A percentile compares a stretch with the other conserved stretches of the same genome.
These are phyloP conservation scores for Tetrapisispora pingtungensis DNA, from an alignment of 805 yeast species.

Conservation along the genomic window DNA sequence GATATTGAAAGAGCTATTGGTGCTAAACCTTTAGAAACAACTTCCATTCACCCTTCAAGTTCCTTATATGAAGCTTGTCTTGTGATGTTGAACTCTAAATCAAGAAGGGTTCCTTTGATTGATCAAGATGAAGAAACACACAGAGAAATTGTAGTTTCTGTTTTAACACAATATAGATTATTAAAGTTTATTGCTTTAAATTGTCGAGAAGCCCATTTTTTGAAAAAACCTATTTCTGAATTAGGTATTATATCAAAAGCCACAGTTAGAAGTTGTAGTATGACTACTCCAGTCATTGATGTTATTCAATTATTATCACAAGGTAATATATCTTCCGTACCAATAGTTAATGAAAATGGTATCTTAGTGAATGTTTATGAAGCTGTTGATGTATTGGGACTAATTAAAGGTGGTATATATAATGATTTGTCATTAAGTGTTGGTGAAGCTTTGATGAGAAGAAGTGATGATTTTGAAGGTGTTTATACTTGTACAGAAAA, in stretches of 20 bases:
- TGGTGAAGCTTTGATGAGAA: slow-evolving; percentile 88
- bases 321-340: slow-evolving; percentile 82
- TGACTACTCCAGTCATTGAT: slow-evolving; percentile 89
- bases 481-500: slow-evolving; percentile 88
- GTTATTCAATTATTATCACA: slow-evolving; percentile 75
- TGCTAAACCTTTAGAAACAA: slow-evolving; percentile 75
- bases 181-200: slow-evolving; percentile 90
- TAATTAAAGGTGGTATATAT: slow-evolving; percentile 90
- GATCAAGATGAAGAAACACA: slow-evolving; percentile 89
- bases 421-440: slow-evolving; percentile 83
- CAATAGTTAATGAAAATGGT: slow-evolving; percentile 68
- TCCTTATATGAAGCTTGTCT: slow-evolving; percentile 87
- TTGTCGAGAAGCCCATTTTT: slow-evolving; percentile 85
- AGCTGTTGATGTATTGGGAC: slow-evolving; percentile 85
- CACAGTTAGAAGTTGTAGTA: slow-evolving; percentile 63
- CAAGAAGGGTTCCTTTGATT: slow-evolving; percentile 87
- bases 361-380: slow-evolving; percentile 82
- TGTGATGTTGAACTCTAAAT: slow-evolving; percentile 77
- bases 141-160: slow-evolving; percentile 90
- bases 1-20: slow-evolving; percentile 84
- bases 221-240: slow-evolving; percentile 64
- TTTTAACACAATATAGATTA: slow-evolving; percentile 91
- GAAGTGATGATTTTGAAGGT: slow-evolving; percentile 92
- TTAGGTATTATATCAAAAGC: slow-evolving; percentile 52
- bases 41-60: slow-evolving; percentile 82